Evolutionary conservation across 176 grass and related monocot genomes (phyloP), one percentile per base, ranked within the genome.

Genomic region (Triticum dicoccoides): DNA sequence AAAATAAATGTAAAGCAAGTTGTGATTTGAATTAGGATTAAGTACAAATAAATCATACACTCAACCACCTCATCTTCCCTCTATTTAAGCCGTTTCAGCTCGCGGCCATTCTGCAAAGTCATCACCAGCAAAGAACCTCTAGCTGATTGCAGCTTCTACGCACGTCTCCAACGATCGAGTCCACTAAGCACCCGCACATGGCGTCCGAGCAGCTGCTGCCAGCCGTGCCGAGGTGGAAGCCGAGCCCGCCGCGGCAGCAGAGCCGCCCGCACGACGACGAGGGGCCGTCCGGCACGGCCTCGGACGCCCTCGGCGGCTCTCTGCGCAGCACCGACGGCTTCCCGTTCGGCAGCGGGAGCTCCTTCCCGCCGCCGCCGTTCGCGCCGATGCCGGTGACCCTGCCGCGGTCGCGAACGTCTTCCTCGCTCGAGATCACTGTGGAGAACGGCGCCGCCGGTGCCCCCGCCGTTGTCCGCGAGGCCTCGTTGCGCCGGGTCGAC

Each of bases 201-300:
- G 85, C 77, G 8, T 80, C 67, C 2, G 75, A 32, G 83, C 80
- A 54, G 86, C 76, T 21, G 61, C 76, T 47, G 37, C 82, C 77
- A 0, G 65, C 25, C 18, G 95, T 95, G 82, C 92, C 92, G 29
- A 86, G 92, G 87, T 95, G 95, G 95, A 93, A 70, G 32, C 92
- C 92, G 20, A 95, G 87, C 69, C 87, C 73, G 38, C 86, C 72
- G 51, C 66, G 49, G 25, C 21, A 39, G 61, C 86, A 37, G 9
- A 67, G 49, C 42, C 63, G 18, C 4, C 10, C 10, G 72, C 13
- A 1, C 35, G 69, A 1, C 1, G 44, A 6, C 14, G 79, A 21
- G 15, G 67, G 12, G 20, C 73, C 10, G 62, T 15, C 9, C 13
- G 76, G 32, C 65, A 67, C 68, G 15, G 62, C 81, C 2, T 81